These are phyloP conservation scores for Puccinia novopanici DNA, from an alignment of 1,284 basidiomycete species.

Conservation along the genomic window DNA sequence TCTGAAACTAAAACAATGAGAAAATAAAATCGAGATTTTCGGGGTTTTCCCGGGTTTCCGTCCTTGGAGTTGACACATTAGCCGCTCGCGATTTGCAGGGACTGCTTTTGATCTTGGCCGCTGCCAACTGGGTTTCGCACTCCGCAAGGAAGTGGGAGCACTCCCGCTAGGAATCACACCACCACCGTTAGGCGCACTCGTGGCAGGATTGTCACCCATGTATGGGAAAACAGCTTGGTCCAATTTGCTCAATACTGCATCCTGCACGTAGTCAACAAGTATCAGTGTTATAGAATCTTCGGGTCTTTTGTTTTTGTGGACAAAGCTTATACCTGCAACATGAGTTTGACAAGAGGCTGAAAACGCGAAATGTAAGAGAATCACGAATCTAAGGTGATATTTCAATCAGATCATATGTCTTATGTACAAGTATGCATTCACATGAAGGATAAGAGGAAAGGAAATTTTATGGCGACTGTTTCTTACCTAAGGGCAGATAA, in stretches of 20 bases:
- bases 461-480: no score
- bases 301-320: no score
- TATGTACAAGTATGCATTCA: no score
- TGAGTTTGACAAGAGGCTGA: conserved; percentile 79
- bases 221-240: conserved; percentile 84
- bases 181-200: conserved; percentile 62
- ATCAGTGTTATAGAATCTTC: no score
- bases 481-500: no score
- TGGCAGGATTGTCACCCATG: conserved; percentile 77
- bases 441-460: no score
- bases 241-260: conserved; percentile 76
- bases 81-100: conserved; percentile 66
- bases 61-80: no score
- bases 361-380: conserved; percentile 91
- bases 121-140: conserved; percentile 49
- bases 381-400: no score
- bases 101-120: conserved; percentile 37
- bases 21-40: no score
- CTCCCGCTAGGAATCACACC: conserved; percentile 58
- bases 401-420: no score
- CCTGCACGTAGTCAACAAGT: conserved; percentile 60
- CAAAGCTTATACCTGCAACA: conserved; percentile 67
- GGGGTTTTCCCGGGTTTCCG: no score
- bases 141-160: conserved; percentile 61
- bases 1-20: no score